These are phyloP conservation scores for Colletotrichum destructivum DNA, from an alignment of 2,329 filamentous ascomycete species.

Conservation along the genomic window DNA sequence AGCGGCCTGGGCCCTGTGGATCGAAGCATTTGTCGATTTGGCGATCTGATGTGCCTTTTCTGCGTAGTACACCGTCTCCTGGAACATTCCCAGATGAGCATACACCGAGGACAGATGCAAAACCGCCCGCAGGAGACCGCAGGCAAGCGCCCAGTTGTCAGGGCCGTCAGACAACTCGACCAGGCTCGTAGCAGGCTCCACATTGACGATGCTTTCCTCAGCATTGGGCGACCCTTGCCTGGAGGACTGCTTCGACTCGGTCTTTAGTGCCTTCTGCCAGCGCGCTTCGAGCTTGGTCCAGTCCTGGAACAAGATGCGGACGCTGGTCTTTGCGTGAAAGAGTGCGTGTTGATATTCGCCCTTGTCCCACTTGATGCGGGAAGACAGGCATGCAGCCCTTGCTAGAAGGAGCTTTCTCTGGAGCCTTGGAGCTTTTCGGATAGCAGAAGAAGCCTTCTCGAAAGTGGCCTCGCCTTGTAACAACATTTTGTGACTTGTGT, in stretches of 20 bases:
- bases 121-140: slow-evolving; percentile 79
- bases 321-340: slow-evolving; percentile 68
- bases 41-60: slow-evolving; percentile 88
- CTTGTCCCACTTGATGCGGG: slow-evolving; percentile 74
- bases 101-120: slow-evolving; percentile 84
- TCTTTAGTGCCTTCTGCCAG: slow-evolving; percentile 46
- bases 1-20: slow-evolving; percentile 69
- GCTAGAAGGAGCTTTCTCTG: slow-evolving; percentile 66
- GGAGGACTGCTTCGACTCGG: slow-evolving; percentile 23
- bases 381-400: slow-evolving; percentile 75
- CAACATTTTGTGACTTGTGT: slow-evolving; percentile 38
- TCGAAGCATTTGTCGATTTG: slow-evolving; percentile 74
- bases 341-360: slow-evolving; percentile 74
- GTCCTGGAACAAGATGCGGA: slow-evolving; percentile 70
- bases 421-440: slow-evolving; percentile 44
- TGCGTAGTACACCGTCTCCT: slow-evolving; percentile 90
- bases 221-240: slow-evolving; percentile 24
- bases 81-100: slow-evolving; percentile 86
- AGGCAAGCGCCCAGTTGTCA: slow-evolving; percentile 84
- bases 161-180: slow-evolving; percentile 66
- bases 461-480: slow-evolving; percentile 30
- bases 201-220: slow-evolving; percentile 18
- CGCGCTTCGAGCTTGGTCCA: slow-evolving; percentile 66
- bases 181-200: slow-evolving; percentile 45
- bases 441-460: slow-evolving; percentile 33